phyloP scores from a whole-genome alignment of 768 basidiomycete species.

The Tylopilus subfusipes region DNA sequence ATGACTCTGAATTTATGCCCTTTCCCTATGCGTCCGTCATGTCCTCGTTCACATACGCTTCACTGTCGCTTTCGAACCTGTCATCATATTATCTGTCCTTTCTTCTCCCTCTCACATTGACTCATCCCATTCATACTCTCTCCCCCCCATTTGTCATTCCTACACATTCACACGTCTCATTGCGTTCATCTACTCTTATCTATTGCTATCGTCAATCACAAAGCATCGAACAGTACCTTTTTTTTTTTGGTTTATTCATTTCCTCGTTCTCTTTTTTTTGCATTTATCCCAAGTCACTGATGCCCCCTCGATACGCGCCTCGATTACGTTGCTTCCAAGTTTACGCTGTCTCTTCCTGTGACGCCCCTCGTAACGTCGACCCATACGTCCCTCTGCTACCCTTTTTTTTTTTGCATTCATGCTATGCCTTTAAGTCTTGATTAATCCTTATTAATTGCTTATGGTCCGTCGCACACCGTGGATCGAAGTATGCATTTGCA shows the following conservation, averaged over 20 bases:
- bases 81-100: conserved; percentile 25
- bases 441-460: conserved; percentile 20
- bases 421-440: neutral
- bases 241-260: neutral
- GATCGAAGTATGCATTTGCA: neutral
- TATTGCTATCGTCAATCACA: conserved; percentile 31
- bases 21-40: conserved; percentile 18
- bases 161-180: conserved; percentile 20
- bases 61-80: conserved; percentile 15
- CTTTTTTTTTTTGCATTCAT: neutral
- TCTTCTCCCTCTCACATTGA: neutral
- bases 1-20: conserved; percentile 14
- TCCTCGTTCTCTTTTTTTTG: neutral
- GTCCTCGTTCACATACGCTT: neutral
- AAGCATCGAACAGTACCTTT: conserved; percentile 12
- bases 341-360: conserved; percentile 17
- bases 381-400: conserved; percentile 2
- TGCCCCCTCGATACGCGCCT: neutral
- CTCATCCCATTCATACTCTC: conserved; percentile 12
- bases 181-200: conserved; percentile 32
- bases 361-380: conserved; percentile 14
- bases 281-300: conserved; percentile 4
- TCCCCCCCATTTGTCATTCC: neutral
- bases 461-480: neutral
- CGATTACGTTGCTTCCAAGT: conserved; percentile 11